A percentile compares a stretch with the other conserved stretches of the same genome.
Evolutionary conservation across 192 early-diverging fungal genomes (phyloP).

Genomic region (Entomortierella beljakovae): DNA sequence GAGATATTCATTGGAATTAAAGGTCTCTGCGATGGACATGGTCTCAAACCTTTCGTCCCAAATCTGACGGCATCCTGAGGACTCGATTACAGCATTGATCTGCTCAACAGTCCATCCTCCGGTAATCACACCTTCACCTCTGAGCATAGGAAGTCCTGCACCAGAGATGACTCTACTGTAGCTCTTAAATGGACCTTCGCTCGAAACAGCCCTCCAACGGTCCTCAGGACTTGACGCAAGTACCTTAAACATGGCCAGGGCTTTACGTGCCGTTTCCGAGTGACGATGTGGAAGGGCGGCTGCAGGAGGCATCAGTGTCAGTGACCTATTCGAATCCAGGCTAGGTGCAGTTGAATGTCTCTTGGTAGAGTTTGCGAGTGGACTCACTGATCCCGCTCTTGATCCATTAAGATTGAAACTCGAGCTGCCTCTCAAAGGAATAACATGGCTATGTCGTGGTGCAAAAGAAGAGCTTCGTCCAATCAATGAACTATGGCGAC

Average conservation of each 20-base stretch:
- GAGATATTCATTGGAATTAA: constrained; percentile 62
- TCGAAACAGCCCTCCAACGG: constrained; percentile 63
- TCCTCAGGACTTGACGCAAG: constrained; percentile 50
- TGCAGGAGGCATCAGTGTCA: constrained; percentile 19
- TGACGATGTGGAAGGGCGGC: constrained; percentile 47
- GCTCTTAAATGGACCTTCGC: constrained; percentile 58
- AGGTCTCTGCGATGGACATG: constrained; percentile 58
- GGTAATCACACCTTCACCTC: constrained; percentile 60
- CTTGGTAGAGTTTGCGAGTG: constrained; percentile 16
- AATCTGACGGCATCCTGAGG: constrained; percentile 58
- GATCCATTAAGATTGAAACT: constrained; percentile 15
- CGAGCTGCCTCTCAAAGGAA: constrained; percentile 33
- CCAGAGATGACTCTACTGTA: constrained; percentile 57
- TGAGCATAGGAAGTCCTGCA: constrained; percentile 57
- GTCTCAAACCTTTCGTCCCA: constrained; percentile 67
- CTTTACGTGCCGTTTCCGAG: constrained; percentile 50
- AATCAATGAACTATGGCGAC: constrained; percentile 43
- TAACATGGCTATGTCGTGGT: constrained; percentile 36
- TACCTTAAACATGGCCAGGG: constrained; percentile 59
- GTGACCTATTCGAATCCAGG: constrained; percentile 42
- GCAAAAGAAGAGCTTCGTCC: constrained; percentile 33
- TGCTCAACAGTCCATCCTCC: constrained; percentile 66
- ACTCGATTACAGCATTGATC: constrained; percentile 60
- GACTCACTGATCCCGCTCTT: not conserved
- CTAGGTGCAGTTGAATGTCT: constrained; percentile 36